phyloP scores from a whole-genome alignment of 805 yeast genomes.

The Pichia exigua region DNA sequence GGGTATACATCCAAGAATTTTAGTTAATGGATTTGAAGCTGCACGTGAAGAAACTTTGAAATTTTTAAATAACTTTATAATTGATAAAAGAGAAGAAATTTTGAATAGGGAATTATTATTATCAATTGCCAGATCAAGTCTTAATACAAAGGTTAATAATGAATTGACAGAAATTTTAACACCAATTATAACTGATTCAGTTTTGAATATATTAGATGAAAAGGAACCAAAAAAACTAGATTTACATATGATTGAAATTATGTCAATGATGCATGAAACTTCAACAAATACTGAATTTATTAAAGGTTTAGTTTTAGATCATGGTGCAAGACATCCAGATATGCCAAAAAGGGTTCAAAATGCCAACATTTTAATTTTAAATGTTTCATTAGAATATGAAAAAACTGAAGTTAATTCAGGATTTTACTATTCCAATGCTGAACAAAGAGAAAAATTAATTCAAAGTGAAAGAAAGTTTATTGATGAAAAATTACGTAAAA shows the following conservation, averaged over 20 bases:
- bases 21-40: constrained; percentile 90
- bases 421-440: constrained; percentile 89
- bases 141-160: constrained; percentile 75
- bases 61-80: constrained; percentile 61
- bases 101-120: constrained; percentile 80
- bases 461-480: constrained; percentile 90
- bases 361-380: constrained; percentile 78
- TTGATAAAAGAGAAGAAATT: constrained; percentile 24
- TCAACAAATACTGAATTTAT: constrained; percentile 78
- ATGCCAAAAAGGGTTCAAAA: constrained; percentile 88
- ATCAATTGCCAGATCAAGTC: constrained; percentile 86
- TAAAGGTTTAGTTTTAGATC: constrained; percentile 89
- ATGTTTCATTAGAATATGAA: constrained; percentile 93
- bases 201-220: constrained; percentile 59
- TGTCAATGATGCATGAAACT: constrained; percentile 93
- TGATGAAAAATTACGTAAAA: constrained; percentile 85
- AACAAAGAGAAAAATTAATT: constrained; percentile 91
- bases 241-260: constrained; percentile 94
- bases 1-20: constrained; percentile 92
- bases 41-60: constrained; percentile 73
- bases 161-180: constrained; percentile 75
- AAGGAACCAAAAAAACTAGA: constrained; percentile 45
- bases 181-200: constrained; percentile 96
- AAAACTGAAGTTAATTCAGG: constrained; percentile 97
- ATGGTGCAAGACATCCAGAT: constrained; percentile 98